Evolutionary conservation across 164 flowering plant genomes (phyloP).

Genomic region (Saururus chinensis): DNA sequence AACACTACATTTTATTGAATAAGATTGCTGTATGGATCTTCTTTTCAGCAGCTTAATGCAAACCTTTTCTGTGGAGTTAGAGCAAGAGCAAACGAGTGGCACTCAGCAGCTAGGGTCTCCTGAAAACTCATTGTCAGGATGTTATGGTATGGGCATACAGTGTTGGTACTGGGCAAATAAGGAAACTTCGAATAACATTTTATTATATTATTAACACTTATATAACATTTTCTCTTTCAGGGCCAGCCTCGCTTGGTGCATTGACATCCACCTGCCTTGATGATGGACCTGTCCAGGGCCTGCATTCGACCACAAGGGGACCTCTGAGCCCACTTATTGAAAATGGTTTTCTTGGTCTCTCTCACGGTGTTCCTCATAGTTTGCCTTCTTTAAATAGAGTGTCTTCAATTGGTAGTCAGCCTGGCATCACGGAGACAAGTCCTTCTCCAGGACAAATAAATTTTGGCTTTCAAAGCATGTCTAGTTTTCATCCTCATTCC

Average conservation of each 20-base stretch:
- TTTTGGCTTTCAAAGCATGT: slow-evolving; percentile 26
- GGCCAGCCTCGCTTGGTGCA: slow-evolving; percentile 22
- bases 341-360: slow-evolving; percentile 25
- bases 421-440: slow-evolving; percentile 25
- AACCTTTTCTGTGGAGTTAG: slow-evolving; percentile 33
- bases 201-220: no score
- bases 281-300: slow-evolving; percentile 26
- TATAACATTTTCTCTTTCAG: slow-evolving; percentile 16
- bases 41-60: slow-evolving; percentile 31
- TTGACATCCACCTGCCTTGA: slow-evolving; percentile 28
- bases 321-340: slow-evolving; percentile 27
- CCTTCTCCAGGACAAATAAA: slow-evolving; percentile 36
- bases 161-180: not conserved
- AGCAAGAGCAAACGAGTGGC: slow-evolving; percentile 29
- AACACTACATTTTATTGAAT: no score
- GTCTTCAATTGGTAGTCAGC: slow-evolving; percentile 27
- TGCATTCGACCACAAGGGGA: slow-evolving; percentile 21
- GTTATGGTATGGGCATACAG: slow-evolving; percentile 15
- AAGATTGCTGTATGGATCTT: not conserved
- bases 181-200: not conserved
- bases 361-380: slow-evolving; percentile 43
- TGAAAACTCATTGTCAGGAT: slow-evolving; percentile 24
- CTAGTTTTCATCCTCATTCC: slow-evolving; percentile 30
- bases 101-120: slow-evolving; percentile 21
- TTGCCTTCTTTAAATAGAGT: slow-evolving; percentile 34